These are phyloP conservation scores for Candida glucosophila DNA, from an alignment of 1,139 yeast species.

Conservation along the genomic window DNA sequence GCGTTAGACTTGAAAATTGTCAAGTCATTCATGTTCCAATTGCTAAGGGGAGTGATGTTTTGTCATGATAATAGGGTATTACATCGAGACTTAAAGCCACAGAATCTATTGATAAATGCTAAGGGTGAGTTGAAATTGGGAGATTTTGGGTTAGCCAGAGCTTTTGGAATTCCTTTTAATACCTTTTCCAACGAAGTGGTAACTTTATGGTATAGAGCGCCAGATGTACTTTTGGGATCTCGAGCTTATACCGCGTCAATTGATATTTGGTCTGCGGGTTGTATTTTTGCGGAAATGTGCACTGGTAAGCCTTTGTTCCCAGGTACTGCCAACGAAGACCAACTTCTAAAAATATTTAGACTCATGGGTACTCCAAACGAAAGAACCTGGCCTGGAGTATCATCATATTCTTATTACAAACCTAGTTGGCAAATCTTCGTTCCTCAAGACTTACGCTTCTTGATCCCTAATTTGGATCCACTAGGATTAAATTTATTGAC, in stretches of 20 bases:
- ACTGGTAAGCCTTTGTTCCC: conserved; percentile 97
- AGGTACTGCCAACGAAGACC: conserved; percentile 94
- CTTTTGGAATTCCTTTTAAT: conserved; percentile 96
- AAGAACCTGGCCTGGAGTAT: conserved; percentile 91
- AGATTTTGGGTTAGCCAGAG: conserved; percentile 96
- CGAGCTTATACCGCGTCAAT: conserved; percentile 92
- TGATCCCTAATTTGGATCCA: conserved; percentile 73
- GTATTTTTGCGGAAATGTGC: conserved; percentile 96
- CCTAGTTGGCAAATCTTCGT: conserved; percentile 69
- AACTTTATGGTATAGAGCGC: conserved; percentile 97
- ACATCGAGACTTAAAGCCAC: conserved; percentile 95
- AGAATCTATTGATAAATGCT: conserved; percentile 75
- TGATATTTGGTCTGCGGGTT: conserved; percentile 98
- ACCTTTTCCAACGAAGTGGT: conserved; percentile 97
- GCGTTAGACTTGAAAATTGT: conserved; percentile 74
- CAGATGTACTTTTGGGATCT: conserved; percentile 92
- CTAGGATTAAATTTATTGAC: conserved; percentile 73
- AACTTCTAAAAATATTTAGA: conserved; percentile 77
- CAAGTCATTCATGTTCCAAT: conserved; percentile 87
- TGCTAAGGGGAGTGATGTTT: conserved; percentile 82
- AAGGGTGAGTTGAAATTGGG: conserved; percentile 91
- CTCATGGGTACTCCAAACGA: conserved; percentile 96
- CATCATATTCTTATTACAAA: conserved; percentile 77
- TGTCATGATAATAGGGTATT: conserved; percentile 93
- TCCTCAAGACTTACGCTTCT: conserved; percentile 73